Base-by-base conservation (phyloP, 208 protist species). In the Acanthamoeba culbertsoni region DNA sequence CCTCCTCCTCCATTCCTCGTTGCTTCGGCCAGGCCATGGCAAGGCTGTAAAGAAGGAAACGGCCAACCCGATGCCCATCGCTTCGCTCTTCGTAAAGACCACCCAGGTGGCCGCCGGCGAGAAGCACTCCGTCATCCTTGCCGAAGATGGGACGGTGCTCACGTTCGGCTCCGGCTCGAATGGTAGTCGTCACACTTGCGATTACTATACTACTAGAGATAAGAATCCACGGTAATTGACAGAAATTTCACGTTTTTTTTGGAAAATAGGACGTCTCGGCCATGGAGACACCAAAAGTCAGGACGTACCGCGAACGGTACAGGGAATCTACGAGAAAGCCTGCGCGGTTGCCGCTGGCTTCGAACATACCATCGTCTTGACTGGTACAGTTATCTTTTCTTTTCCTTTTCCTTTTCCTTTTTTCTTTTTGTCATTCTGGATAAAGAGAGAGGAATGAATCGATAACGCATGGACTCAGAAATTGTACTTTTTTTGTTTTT, bases 91-190 rank as follows among this genome's bases (percentile, higher is more conserved):
- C 82, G 26, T 4, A 1, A 63, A 26, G 16, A 65, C 45, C 46
- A n/a, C 26, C 37, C 82, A 65, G 55, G 40, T 90, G 0, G 0
- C 79, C 28, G 79, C 79, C 40, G 79, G 79, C 40, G 79, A 68
- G 46, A 89, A 89, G 55, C 79, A 89, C 40, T 89, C 79, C 1
- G 46, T 65, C 46, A 48, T 89, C 2, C 79, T 89, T 16, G 46
- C 51, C 20, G 16, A 42, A 16, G 71, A 79, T 28, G 71, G 71
- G 20, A 79, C 23, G 40, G 71, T 79, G 26, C 40, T 51, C 71
- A 48, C 71, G 10, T 79, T 79, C n/a, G 71, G 71, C 16, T 48
- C 20, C 71, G 71, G 71, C 71, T 79, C 71, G 5, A 79, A 79
- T 23, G 71, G 71, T 79, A 42, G 16, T 3, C 37, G 28, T 68